phyloP scores from a whole-genome alignment of 2,329 filamentous ascomycete species.

The Microsporum ferrugineum region DNA sequence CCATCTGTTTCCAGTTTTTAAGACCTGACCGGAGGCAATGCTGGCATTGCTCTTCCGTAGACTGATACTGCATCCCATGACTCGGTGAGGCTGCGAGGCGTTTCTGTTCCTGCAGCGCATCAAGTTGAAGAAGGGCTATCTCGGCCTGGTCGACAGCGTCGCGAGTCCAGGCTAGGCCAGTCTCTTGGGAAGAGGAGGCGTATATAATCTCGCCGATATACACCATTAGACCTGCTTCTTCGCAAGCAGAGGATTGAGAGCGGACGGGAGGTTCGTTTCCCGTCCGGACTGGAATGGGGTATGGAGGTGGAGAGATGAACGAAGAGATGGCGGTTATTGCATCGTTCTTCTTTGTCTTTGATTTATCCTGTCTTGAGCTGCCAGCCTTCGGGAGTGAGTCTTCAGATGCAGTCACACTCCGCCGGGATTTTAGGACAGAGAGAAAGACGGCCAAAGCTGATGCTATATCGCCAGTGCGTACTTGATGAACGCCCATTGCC shows the following conservation, averaged over 20 bases:
- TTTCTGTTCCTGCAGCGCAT: conserved; percentile 19
- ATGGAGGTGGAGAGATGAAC: conserved; percentile 46
- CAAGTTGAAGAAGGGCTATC: conserved; percentile 40
- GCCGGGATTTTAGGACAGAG: conserved; percentile 68
- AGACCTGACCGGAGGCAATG: conserved; percentile 68
- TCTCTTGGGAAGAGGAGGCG: conserved; percentile 51
- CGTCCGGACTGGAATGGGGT: conserved; percentile 58
- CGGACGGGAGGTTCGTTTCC: conserved; percentile 58
- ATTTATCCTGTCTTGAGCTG: conserved; percentile 14
- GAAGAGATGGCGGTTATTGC: conserved; percentile 30
- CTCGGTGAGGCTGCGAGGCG: not conserved
- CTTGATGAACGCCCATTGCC: conserved; percentile 66
- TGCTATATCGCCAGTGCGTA: conserved; percentile 53
- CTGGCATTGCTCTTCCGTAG: conserved; percentile 52
- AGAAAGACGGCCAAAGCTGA: conserved; percentile 72
- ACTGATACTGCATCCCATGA: conserved; percentile 18
- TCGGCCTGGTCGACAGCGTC: conserved; percentile 76
- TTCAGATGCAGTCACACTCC: conserved; percentile 41
- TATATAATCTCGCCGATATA: conserved; percentile 94
- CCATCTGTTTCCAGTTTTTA: conserved; percentile 75
- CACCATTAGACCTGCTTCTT: conserved; percentile 74
- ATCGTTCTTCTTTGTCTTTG: conserved; percentile 17
- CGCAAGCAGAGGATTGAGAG: conserved; percentile 56
- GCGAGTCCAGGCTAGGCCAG: conserved; percentile 78
- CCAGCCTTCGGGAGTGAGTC: conserved; percentile 16